Conservation (phyloP, 2,329 filamentous ascomycete genomes). For the Nothophaeocryptopus gaeumannii region DNA sequence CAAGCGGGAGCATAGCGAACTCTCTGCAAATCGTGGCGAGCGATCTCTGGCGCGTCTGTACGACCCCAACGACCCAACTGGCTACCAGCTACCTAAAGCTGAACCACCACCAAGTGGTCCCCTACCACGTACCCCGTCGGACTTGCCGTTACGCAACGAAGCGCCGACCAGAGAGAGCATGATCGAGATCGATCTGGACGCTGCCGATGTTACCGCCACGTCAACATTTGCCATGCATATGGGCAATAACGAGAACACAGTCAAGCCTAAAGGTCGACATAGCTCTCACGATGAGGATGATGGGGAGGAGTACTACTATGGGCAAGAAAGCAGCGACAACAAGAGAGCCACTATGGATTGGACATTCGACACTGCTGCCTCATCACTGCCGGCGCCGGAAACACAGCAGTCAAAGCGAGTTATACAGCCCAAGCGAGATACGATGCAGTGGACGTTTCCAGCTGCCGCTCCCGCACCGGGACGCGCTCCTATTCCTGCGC, state of each 20-base stretch:
- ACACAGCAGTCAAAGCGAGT: neutral
- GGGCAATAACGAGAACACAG: constrained; percentile 22
- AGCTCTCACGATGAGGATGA: constrained; percentile 38
- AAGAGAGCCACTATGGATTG: constrained; percentile 52
- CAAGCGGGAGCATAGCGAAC: constrained; percentile 55
- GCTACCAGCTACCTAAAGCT: constrained; percentile 53
- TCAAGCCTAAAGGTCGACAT: constrained; percentile 14
- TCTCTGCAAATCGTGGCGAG: constrained; percentile 56
- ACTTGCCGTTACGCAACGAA: constrained; percentile 52
- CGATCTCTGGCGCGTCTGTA: constrained; percentile 58
- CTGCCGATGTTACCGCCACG: constrained; percentile 47
- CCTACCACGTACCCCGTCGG: constrained; percentile 39
- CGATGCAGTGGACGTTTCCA: constrained; percentile 50
- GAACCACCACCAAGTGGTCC: constrained; percentile 29
- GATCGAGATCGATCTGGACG: constrained; percentile 60
- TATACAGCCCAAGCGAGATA: constrained; percentile 36
- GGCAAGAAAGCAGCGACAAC: constrained; percentile 34
- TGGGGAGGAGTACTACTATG: constrained; percentile 38
- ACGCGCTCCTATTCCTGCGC: too few species aligned
- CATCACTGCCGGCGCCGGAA: neutral
- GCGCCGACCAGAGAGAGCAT: constrained; percentile 49
- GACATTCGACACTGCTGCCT: constrained; percentile 48
- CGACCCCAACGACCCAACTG: constrained; percentile 49
- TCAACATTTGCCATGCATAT: constrained; percentile 46
- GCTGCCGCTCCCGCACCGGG: constrained; percentile 33